Percentiles rank a stretch among this genome's conserved stretches.
These are phyloP conservation scores for Didymella pomorum DNA, from an alignment of 2,329 filamentous ascomycete genomes.

Conservation along the genomic window DNA sequence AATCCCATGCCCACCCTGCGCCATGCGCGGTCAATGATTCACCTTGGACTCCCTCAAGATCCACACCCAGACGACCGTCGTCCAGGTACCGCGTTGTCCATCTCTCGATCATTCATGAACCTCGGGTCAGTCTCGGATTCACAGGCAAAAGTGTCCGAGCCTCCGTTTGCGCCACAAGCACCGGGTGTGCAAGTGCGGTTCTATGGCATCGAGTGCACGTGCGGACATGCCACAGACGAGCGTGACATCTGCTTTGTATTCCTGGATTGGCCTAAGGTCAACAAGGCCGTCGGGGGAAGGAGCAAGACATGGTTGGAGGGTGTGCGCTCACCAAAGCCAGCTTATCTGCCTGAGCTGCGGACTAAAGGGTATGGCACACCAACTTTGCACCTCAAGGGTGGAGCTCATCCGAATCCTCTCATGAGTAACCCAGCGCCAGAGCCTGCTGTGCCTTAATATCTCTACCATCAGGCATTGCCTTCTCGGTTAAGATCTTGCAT, in stretches of 20 bases:
- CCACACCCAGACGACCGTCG: background rate
- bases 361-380: conserved; percentile 30
- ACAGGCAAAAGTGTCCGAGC: conserved; percentile 19
- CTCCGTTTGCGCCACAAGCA: conserved; percentile 22
- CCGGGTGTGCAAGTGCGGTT: conserved; percentile 31
- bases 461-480: no score
- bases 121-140: conserved; percentile 21
- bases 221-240: conserved; percentile 25
- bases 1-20: conserved; percentile 24
- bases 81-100: background rate
- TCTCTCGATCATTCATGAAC: conserved; percentile 21
- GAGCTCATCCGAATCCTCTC: conserved; percentile 34
- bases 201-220: conserved; percentile 31
- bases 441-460: background rate
- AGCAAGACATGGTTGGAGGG: background rate
- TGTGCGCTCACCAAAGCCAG: conserved; percentile 7
- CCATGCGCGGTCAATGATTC: conserved; percentile 24
- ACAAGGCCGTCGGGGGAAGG: background rate
- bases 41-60: conserved; percentile 3
- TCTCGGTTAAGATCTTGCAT: no score
- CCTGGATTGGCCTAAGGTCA: conserved; percentile 20
- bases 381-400: conserved; percentile 23
- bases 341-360: conserved; percentile 24
- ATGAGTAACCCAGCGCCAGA: conserved; percentile 22
- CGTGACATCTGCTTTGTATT: conserved; percentile 28